phyloP scores from a whole-genome alignment of 2,329 filamentous ascomycete genomes.

The Aspergillus unguis region DNA sequence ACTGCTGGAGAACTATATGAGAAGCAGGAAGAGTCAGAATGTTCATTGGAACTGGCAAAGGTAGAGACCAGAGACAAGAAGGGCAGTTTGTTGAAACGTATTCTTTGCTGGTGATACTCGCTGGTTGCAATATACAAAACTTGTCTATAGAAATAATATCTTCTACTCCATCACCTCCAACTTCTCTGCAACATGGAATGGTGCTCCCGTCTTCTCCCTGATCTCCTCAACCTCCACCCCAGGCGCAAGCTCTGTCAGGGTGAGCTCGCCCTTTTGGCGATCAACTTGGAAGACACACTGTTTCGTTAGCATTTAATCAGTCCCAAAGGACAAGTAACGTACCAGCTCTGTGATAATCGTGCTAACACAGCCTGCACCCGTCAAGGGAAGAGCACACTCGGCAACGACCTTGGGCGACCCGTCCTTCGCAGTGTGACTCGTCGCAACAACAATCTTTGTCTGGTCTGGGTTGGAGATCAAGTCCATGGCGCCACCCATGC shows the following conservation, averaged over 20 bases:
- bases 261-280: constrained; percentile 46
- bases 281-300: constrained; percentile 74
- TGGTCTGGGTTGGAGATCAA: constrained; percentile 67
- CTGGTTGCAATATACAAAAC: too few relatives aligned
- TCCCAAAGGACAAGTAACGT: constrained; percentile 31
- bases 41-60: too few relatives aligned
- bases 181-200: constrained; percentile 60
- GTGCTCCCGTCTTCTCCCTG: constrained; percentile 65
- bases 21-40: too few relatives aligned
- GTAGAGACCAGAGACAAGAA: too few relatives aligned
- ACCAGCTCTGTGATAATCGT: constrained; percentile 72
- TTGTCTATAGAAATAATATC: not conserved
- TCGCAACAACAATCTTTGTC: constrained; percentile 70
- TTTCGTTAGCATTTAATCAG: constrained; percentile 20
- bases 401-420: constrained; percentile 65
- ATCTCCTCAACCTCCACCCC: constrained; percentile 67
- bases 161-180: constrained; percentile 49
- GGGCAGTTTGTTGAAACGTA: too few relatives aligned
- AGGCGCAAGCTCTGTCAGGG: constrained; percentile 65
- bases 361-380: constrained; percentile 64
- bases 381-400: constrained; percentile 62
- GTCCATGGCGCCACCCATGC: constrained; percentile 79
- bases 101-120: too few relatives aligned
- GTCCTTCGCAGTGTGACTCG: constrained; percentile 67
- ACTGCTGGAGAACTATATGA: too few relatives aligned